Evolutionary conservation across 2,329 filamentous ascomycete species (phyloP), one percentile per base, ranked within the genome.

Genomic region (Stachybotrys chlorohalonatus): DNA sequence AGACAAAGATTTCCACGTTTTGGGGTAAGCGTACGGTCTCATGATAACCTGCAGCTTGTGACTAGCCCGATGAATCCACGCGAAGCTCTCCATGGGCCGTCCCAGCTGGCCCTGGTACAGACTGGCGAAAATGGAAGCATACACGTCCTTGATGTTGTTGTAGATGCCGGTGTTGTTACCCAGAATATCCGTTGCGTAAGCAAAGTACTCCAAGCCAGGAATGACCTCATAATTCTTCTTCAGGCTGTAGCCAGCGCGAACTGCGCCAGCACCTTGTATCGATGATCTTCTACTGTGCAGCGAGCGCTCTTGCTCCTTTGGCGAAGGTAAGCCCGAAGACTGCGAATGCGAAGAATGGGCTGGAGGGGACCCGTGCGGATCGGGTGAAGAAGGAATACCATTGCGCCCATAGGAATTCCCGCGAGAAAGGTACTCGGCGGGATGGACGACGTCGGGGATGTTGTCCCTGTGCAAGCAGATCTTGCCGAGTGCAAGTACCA

Each of bases 101-200:
- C 86, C 92, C 31, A 96, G 74, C 67, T 97, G 94, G 3, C 90
- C 91, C 58, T 92, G 86, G 66, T 96, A 99, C 6, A 99, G 73
- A 3, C 90, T 90, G 15, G 90, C 90, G 50, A 97, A 79, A 30
- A 97, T 82, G 62, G 86, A 85, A 7, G 88, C 89, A 68, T 96
- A 92, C 5, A 95, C 89, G 65, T 94, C 87, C 59, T 87, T 85
- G 56, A 97, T 76, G 48, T 89, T 88, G 47, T 88, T 88, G 57
- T 87, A 89, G 1, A 87, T 87, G 11, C 89, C 92, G 42, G 85
- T 79, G 52, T 94, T 84, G 56, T 87, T 87, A 6, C 91, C 91
- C 15, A 97, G 74, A 45, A 97, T 96, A 57, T 94, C 87, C 1
- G 87, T 87, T 2, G 91, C 93, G 57, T 89, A 85, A 1, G 89